A percentile compares a stretch with the other conserved stretches of the same genome.
These are phyloP conservation scores for Veloporphyrellus conicus DNA, from an alignment of 1,284 basidiomycete species.

Conservation along the genomic window DNA sequence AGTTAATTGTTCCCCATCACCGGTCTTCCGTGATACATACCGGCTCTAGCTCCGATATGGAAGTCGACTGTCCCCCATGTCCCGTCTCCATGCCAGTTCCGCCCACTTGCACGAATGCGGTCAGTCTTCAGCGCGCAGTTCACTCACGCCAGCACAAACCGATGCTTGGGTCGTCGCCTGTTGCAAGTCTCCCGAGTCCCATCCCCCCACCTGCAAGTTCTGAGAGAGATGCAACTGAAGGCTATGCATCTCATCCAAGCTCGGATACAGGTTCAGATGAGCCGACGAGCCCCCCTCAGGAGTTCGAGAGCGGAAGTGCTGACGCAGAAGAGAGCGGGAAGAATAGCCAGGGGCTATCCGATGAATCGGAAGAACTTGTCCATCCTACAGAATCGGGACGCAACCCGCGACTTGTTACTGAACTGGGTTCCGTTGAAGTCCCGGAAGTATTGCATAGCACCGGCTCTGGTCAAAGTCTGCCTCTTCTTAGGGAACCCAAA, in stretches of 20 bases:
- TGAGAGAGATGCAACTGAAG: slow-evolving; percentile 3
- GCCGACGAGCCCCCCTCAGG: slow-evolving; percentile 12
- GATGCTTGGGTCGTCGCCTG: slow-evolving; percentile 12
- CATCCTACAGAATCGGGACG: background rate
- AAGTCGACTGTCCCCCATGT: slow-evolving; percentile 24
- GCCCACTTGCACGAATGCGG: background rate
- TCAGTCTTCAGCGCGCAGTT: background rate
- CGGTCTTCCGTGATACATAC: slow-evolving; percentile 7
- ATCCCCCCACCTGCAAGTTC: slow-evolving; percentile 2
- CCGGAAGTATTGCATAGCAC: slow-evolving; percentile 2
- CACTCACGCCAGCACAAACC: slow-evolving; percentile 5
- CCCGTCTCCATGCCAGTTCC: slow-evolving; percentile 22
- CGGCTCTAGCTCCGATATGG: slow-evolving; percentile 24
- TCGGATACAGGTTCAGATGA: slow-evolving; percentile 20
- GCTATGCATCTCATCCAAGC: slow-evolving; percentile 8
- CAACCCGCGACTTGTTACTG: slow-evolving; percentile 4
- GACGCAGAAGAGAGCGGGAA: slow-evolving; percentile 13
- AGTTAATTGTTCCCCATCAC: slow-evolving; percentile 3
- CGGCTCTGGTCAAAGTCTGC: background rate
- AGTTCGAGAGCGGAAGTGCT: slow-evolving; percentile 12
- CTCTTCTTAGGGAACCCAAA: slow-evolving; percentile 1
- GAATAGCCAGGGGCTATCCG: slow-evolving; percentile 1
- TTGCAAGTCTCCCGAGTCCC: slow-evolving; percentile 20
- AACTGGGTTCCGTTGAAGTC: background rate
- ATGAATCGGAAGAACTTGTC: slow-evolving; percentile 9